Evolutionary conservation across 768 basidiomycete genomes (phyloP).

Genomic region (Xerocomus spinulosus): DNA sequence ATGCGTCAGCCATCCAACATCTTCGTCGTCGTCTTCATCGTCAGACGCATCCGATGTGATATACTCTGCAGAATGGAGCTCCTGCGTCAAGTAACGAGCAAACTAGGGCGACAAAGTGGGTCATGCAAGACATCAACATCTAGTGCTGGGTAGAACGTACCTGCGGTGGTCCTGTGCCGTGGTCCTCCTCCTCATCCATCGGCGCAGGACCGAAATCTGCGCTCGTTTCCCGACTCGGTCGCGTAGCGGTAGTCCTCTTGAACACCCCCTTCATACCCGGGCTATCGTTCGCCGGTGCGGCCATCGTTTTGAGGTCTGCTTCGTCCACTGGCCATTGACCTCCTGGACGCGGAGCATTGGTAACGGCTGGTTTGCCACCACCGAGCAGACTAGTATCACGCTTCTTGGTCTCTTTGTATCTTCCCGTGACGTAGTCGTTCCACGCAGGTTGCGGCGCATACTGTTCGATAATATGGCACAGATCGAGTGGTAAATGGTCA

Average conservation of each 20-base stretch:
- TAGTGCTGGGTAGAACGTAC: conserved; percentile 27
- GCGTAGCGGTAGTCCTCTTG: conserved; percentile 41
- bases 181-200: conserved; percentile 46
- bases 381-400: conserved; percentile 78
- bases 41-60: conserved; percentile 51
- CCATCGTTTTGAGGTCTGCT: conserved; percentile 36
- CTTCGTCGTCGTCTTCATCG: conserved; percentile 57
- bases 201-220: conserved; percentile 62
- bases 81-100: conserved; percentile 71
- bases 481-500: conserved; percentile 79
- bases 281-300: conserved; percentile 17
- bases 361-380: conserved; percentile 73
- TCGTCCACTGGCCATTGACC: conserved; percentile 71
- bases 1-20: conserved; percentile 78
- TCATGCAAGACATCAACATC: background rate
- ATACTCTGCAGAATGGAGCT: conserved; percentile 61
- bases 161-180: conserved; percentile 41
- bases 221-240: conserved; percentile 45
- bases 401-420: conserved; percentile 82
- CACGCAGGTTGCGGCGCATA: conserved; percentile 77
- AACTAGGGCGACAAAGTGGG: conserved; percentile 45
- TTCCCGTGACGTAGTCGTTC: conserved; percentile 84
- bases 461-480: conserved; percentile 57
- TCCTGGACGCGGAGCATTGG: conserved; percentile 28
- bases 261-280: conserved; percentile 53